These are phyloP conservation scores for Daldinia grandis DNA, from an alignment of 495 filamentous ascomycete genomes.

Conservation along the genomic window DNA sequence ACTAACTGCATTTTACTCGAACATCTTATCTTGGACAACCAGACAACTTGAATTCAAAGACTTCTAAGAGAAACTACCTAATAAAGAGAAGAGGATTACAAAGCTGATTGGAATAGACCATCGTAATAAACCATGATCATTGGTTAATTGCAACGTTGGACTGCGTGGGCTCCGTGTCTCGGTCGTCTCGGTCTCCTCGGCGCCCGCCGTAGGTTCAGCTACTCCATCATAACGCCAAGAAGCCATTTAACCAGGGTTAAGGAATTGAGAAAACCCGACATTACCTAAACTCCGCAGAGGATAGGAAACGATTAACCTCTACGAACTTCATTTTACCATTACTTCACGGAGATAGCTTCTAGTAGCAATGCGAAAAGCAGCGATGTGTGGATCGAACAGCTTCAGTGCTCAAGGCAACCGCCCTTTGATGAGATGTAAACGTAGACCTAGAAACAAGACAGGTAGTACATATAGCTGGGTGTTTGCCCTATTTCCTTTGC, in stretches of 20 bases:
- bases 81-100: too few species aligned
- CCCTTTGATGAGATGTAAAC: background rate
- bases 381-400: background rate
- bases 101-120: background rate
- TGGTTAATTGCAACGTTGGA: background rate
- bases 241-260: background rate
- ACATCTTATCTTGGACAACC: background rate
- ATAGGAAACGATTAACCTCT: too few species aligned
- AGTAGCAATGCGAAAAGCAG: background rate
- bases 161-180: background rate
- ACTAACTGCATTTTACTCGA: background rate
- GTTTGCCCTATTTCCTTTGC: background rate
- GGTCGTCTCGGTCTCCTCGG: slow-evolving; percentile 4
- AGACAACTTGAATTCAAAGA: too few species aligned
- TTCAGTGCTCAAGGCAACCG: background rate
- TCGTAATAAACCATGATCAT: too few species aligned
- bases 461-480: background rate
- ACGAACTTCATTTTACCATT: too few species aligned
- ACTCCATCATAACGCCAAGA: background rate
- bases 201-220: background rate
- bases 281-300: background rate
- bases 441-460: background rate
- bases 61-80: too few species aligned
- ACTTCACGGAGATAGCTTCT: background rate
- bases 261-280: background rate